Evolutionary conservation across 2,329 filamentous ascomycete species (phyloP), one percentile per base, ranked within the genome.

Genomic region (Hysterium pulicare): DNA sequence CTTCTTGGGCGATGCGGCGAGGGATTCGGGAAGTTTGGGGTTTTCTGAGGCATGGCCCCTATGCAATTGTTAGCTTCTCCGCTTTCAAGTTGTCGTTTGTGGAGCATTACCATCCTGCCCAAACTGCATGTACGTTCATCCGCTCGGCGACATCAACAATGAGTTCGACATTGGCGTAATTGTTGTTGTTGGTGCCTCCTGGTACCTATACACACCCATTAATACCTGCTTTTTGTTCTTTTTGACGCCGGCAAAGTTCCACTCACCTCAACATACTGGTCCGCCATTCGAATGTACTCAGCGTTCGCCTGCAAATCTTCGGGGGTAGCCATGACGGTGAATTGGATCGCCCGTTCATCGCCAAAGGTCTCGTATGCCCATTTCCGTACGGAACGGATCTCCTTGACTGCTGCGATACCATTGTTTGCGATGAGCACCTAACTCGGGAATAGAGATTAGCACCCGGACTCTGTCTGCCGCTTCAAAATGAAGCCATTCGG

Each of bases 341-440:
- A 98, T 68, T 97, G 90, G 66, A 98, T 96, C 59, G 91, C 93
- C 64, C 87, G 83, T 77, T 98, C 93, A 73, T 98, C 90, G 74
- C 93, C 91, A 67, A 98, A 98, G 6, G 88, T 95, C 75, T 98
- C 93, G 83, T 98, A 98, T 48, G 93, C 93, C 93, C 93, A 98
- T 90, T 97, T 98, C 71, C 93, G 87, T 65, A 98, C 91, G 46
- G 91, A 97, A 70, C 93, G 84, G 68, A 98, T 98, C 73, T 98
- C 93, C 74, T 98, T 98, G 71, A 98, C 93, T 66, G 93, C 93
- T 39, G 93, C 93, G 71, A 98, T 98, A 79, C 93, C 93, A 76
- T 98, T 98, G 78, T 98, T 98, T 68, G 93, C 93, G 71, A 98
- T 98, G 53, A 98, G 80, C 41, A 97, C 90, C 91, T 97, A 57